These are phyloP conservation scores for Naegleria lovaniensis DNA, from an alignment of 208 protist genomes.

Conservation along the genomic window DNA sequence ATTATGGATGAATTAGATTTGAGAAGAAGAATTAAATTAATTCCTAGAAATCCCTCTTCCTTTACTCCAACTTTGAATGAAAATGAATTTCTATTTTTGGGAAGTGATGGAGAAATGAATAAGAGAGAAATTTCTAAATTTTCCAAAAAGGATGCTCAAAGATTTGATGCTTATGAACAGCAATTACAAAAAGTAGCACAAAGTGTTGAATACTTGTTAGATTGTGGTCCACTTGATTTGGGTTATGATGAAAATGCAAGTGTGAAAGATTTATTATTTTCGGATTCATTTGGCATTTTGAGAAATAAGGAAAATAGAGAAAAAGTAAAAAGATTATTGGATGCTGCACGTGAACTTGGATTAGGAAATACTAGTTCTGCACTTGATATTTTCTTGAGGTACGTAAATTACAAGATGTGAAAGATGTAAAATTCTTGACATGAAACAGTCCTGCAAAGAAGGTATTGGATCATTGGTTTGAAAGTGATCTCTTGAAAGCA, in stretches of 20 bases:
- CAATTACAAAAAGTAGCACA: constrained; percentile 25
- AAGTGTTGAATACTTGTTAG: constrained; percentile 11
- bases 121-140: constrained; percentile 41
- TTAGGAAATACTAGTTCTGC: not conserved
- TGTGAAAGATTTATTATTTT: not conserved
- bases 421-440: too few relatives aligned
- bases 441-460: constrained; percentile 17
- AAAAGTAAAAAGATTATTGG: not conserved
- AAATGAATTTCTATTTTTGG: constrained; percentile 42
- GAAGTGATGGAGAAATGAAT: constrained; percentile 35
- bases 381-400: not conserved
- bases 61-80: constrained; percentile 46
- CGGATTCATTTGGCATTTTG: not conserved
- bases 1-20: constrained; percentile 53
- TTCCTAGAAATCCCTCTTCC: constrained; percentile 44
- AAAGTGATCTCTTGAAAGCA: constrained; percentile 43
- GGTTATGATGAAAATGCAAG: not conserved
- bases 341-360: not conserved
- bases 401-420: too few relatives aligned
- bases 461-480: constrained; percentile 46
- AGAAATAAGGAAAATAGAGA: not conserved
- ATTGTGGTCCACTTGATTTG: constrained; percentile 25
- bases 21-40: constrained; percentile 35
- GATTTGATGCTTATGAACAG: constrained; percentile 40
- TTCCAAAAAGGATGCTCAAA: constrained; percentile 45